A percentile compares a stretch with the other conserved stretches of the same genome.
Conservation (phyloP, 2,329 filamentous ascomycete genomes). For the Apiospora arundinis region DNA sequence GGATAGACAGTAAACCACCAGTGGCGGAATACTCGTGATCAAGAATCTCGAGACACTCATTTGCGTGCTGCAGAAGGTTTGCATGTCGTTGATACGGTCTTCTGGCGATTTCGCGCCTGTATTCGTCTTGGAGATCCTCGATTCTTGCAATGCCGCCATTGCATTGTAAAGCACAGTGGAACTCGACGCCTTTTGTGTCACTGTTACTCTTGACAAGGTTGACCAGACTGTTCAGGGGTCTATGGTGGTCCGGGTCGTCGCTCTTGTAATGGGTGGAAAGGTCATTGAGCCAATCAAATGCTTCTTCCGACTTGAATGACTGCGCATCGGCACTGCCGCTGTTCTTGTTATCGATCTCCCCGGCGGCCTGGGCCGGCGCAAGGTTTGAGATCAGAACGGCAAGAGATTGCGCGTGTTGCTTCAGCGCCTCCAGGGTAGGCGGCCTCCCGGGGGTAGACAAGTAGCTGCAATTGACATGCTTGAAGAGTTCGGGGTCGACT, state of each 20-base stretch:
- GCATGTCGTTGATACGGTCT: conserved; percentile 54
- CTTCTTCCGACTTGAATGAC: conserved; percentile 50
- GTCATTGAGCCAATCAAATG: conserved; percentile 64
- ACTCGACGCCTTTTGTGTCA: conserved; percentile 48
- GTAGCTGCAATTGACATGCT: conserved; percentile 63
- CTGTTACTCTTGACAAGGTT: conserved; percentile 53
- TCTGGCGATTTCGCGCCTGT: conserved; percentile 29
- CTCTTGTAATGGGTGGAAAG: conserved; percentile 56
- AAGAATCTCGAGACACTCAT: conserved; percentile 63
- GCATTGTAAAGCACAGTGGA: conserved; percentile 53
- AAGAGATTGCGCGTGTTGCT: conserved; percentile 66
- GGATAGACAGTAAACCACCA: conserved; percentile 61
- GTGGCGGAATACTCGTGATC: conserved; percentile 64
- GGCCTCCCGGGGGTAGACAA: conserved; percentile 58
- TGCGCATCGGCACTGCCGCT: conserved; percentile 25
- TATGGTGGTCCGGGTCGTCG: conserved; percentile 53
- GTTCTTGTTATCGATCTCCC: conserved; percentile 39
- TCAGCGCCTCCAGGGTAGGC: conserved; percentile 63
- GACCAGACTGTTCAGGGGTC: conserved; percentile 51
- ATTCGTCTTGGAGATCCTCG: conserved; percentile 24
- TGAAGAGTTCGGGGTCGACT: conserved; percentile 40
- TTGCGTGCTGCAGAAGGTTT: conserved; percentile 62
- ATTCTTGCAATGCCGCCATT: conserved; percentile 23
- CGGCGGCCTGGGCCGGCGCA: conserved; percentile 44
- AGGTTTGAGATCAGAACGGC: conserved; percentile 57